These are phyloP conservation scores for Alternaria panax DNA, from an alignment of 2,329 filamentous ascomycete genomes.

Conservation along the genomic window DNA sequence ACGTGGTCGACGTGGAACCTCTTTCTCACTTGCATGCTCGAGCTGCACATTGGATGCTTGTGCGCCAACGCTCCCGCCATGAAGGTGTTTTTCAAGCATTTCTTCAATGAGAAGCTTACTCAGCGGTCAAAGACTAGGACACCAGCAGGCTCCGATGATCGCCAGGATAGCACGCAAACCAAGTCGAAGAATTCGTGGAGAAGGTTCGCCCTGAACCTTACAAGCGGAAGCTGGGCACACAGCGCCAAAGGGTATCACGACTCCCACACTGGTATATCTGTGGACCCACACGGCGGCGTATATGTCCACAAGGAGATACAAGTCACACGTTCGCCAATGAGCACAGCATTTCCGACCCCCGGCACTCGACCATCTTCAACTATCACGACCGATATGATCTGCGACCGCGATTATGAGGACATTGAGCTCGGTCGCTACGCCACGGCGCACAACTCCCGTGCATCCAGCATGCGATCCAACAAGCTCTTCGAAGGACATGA, in stretches of 20 bases:
- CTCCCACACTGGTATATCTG: conserved; percentile 23
- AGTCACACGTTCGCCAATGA: conserved; percentile 18
- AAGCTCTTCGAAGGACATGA: conserved; percentile 13
- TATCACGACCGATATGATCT: conserved; percentile 25
- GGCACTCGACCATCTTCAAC: conserved; percentile 11
- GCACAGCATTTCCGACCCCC: background rate
- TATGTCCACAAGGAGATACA: conserved; percentile 27
- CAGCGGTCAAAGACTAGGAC: conserved; percentile 12
- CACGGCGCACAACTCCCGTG: conserved; percentile 16
- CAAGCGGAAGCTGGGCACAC: conserved; percentile 5
- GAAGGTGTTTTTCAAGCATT: conserved; percentile 45
- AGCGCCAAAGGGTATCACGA: conserved; percentile 35
- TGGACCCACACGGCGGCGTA: conserved; percentile 34
- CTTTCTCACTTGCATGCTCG: conserved; percentile 31
- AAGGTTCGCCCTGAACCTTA: conserved; percentile 19
- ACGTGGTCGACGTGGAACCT: conserved; percentile 37
- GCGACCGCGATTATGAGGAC: conserved; percentile 30
- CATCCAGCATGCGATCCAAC: conserved; percentile 16
- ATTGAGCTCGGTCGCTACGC: conserved; percentile 35
- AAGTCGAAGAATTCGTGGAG: conserved; percentile 8
- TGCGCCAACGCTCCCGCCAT: conserved; percentile 43
- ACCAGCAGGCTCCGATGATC: background rate
- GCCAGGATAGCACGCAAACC: background rate
- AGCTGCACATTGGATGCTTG: conserved; percentile 40
- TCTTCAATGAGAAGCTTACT: conserved; percentile 34